These are phyloP conservation scores for Ogataea glucozyma DNA, from an alignment of 805 yeast genomes.

Conservation along the genomic window DNA sequence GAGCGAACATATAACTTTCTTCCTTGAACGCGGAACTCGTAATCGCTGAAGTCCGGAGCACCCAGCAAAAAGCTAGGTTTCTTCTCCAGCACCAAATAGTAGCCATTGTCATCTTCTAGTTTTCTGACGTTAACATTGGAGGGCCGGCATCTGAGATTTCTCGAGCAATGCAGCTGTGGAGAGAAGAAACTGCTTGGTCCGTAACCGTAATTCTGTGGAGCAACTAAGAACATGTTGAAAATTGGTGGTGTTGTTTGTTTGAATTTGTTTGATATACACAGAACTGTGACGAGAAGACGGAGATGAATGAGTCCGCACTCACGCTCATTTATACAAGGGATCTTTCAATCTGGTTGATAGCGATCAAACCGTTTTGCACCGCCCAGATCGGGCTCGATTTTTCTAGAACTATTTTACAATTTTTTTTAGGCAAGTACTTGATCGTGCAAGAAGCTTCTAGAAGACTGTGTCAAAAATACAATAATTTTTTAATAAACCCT, in stretches of 20 bases:
- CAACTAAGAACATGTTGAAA: conserved; percentile 23
- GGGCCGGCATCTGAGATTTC: conserved; percentile 7
- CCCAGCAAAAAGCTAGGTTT: conserved; percentile 8
- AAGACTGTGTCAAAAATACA: neutral
- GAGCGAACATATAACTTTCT: conserved; percentile 25
- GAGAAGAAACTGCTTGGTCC: conserved; percentile 1
- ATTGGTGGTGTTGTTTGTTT: neutral
- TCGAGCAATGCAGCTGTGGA: conserved; percentile 6
- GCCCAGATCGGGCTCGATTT: conserved; percentile 14
- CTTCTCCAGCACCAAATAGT: conserved; percentile 28
- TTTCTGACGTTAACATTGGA: conserved; percentile 12
- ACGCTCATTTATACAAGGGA: neutral
- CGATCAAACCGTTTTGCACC: conserved; percentile 7
- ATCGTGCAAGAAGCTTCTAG: conserved; percentile 15
- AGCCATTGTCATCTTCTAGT: conserved; percentile 24
- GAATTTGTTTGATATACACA: neutral
- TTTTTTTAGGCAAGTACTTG: neutral
- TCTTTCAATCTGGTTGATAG: neutral
- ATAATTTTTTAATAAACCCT: neutral
- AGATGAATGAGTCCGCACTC: neutral
- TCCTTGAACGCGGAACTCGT: conserved; percentile 24
- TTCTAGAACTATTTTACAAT: conserved; percentile 16
- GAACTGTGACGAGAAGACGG: neutral
- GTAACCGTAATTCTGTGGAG: conserved; percentile 15
- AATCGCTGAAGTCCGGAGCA: conserved; percentile 24